These are phyloP conservation scores for Halophytophthora batemanensis DNA, from an alignment of 352 stramenopile species.

Conservation along the genomic window DNA sequence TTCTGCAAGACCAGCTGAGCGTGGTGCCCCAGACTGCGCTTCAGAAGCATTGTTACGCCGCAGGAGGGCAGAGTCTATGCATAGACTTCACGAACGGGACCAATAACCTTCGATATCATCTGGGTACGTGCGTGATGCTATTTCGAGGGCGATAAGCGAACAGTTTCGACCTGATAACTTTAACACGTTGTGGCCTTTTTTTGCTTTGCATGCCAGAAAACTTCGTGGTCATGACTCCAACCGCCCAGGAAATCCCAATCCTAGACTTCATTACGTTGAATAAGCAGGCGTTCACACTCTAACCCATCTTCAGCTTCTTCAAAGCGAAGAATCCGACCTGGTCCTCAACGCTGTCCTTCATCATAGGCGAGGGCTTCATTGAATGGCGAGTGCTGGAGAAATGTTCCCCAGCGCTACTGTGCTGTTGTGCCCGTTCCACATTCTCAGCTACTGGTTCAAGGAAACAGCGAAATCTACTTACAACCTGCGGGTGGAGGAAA, in stretches of 20 bases:
- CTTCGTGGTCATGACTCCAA: constrained; percentile 14
- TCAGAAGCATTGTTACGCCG: no score
- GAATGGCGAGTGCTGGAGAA: constrained; percentile 15
- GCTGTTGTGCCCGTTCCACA: constrained; percentile 17
- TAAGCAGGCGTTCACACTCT: constrained; percentile 15
- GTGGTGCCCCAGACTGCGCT: no score
- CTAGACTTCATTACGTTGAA: constrained; percentile 19
- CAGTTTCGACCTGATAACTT: no score
- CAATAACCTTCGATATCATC: no score
- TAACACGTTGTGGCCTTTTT: no score
- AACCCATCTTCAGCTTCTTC: constrained; percentile 10
- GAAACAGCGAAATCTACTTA: constrained; percentile 6
- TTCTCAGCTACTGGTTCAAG: constrained; percentile 14
- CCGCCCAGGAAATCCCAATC: constrained; percentile 14
- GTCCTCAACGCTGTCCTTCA: constrained; percentile 3
- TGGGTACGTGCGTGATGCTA: no score
- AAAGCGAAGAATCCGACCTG: constrained; percentile 17
- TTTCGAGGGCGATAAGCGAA: no score
- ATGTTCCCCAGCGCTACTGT: constrained; percentile 6
- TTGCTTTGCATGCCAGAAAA: no score
- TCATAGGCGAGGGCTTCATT: constrained; percentile 26
- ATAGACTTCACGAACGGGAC: no score
- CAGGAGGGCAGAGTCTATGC: no score
- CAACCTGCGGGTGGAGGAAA: constrained; percentile 8
- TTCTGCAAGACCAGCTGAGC: no score